Base-by-base conservation (phyloP, 1,284 basidiomycete genomes). In the Sanghuangporus sanghuang region DNA sequence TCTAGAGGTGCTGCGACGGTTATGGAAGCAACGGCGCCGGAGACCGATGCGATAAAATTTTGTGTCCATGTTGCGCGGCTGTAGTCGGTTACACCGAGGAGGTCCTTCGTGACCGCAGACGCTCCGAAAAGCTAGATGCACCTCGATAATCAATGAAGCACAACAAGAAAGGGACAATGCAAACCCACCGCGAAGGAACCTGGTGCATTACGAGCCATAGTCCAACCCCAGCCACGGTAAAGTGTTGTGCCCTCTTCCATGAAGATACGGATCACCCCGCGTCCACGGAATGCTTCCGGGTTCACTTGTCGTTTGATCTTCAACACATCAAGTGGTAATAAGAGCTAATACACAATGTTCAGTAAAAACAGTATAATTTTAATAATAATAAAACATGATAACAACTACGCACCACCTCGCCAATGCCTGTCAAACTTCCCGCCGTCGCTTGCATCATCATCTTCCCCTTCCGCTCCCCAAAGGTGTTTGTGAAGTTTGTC, bases 241-340 rank as follows among this genome's bases (percentile, higher is more conserved):
- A 99, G 85, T 2, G 90, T 85, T 11, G 85, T 89, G 64, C 96
- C 95, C 74, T 99, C 97, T 70, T 99, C 96, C 69, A 89, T 78
- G 74, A 99, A 86, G 69, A 99, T 95, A 61, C 90, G 89, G 64
- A 97, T 68, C 70, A 97, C 84, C 44, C 96, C 95, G 44, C 96
- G 90, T 52, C 93, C 93, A 60, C 92, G 90, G 85, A 97, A 94
- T 1, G 95, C 94, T 71, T 96, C 95, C 3, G 95, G 95, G 78
- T 97, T 97, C 67, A 96, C 95, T 79, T 98, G 95, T 68, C 96
- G 89, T 81, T 98, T 98, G 78, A 99, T 99, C 79, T 99, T 99
- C 72, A 99, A 87, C 35, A 90, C 96, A 72, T 99, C 96, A 5
- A 99, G 82, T 0, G 96, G 96, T 32, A 99, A 84, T 18, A 99